These are phyloP conservation scores for Hortiboletus campestris DNA, from an alignment of 768 basidiomycete genomes.

Conservation along the genomic window DNA sequence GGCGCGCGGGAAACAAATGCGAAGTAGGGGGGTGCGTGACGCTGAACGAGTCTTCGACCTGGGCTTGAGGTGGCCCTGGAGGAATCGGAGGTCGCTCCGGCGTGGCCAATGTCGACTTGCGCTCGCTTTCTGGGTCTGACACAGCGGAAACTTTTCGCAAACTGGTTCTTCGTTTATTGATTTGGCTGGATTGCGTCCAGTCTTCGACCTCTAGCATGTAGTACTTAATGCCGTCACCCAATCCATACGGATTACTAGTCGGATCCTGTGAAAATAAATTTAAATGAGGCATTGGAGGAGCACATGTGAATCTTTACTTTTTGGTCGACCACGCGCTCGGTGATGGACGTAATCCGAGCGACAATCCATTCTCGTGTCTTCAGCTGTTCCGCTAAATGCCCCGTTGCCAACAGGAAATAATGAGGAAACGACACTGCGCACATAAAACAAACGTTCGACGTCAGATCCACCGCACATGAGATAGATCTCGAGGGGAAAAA, in stretches of 20 bases:
- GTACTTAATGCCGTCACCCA: slow-evolving; percentile 87
- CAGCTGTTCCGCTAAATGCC: slow-evolving; percentile 83
- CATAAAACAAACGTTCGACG: background rate
- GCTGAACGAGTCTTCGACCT: slow-evolving; percentile 72
- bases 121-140: slow-evolving; percentile 41
- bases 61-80: slow-evolving; percentile 62
- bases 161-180: slow-evolving; percentile 57
- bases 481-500: background rate
- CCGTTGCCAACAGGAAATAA: slow-evolving; percentile 90
- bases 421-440: slow-evolving; percentile 89
- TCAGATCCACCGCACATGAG: background rate
- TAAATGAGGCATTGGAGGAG: background rate
- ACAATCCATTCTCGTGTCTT: slow-evolving; percentile 95
- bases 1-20: slow-evolving; percentile 61
- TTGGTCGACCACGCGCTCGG: slow-evolving; percentile 79
- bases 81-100: slow-evolving; percentile 32
- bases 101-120: slow-evolving; percentile 20
- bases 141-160: slow-evolving; percentile 47
- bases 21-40: slow-evolving; percentile 65
- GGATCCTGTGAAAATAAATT: slow-evolving; percentile 54
- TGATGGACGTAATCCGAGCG: slow-evolving; percentile 84
- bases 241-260: slow-evolving; percentile 82
- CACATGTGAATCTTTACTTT: slow-evolving; percentile 43
- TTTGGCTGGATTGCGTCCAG: slow-evolving; percentile 74
- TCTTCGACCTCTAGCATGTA: slow-evolving; percentile 93